phyloP scores from a whole-genome alignment of 2,329 filamentous ascomycete species.

The Trichophaea hybrida region DNA sequence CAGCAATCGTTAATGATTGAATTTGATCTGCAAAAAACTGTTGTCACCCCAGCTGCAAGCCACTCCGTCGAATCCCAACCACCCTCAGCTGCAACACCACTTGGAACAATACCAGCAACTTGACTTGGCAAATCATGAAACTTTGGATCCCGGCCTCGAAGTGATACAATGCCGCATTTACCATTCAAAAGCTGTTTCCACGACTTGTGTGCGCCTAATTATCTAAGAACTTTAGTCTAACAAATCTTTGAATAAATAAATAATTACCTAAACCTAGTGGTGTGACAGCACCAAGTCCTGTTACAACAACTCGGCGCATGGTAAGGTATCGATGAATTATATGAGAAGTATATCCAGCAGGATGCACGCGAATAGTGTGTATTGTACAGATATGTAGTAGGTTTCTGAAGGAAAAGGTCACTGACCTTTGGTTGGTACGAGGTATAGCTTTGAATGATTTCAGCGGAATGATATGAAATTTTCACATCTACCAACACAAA shows the following conservation, averaged over 20 bases:
- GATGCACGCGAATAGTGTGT: no score
- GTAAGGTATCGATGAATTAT: not conserved
- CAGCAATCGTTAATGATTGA: not conserved
- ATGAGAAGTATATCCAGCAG: no score
- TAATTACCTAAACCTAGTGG: slow-evolving; percentile 59
- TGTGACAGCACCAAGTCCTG: slow-evolving; percentile 66
- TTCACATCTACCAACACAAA: no score
- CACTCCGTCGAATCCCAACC: slow-evolving; percentile 37
- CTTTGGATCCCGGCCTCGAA: slow-evolving; percentile 43
- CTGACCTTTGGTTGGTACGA: no score
- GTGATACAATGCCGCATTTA: slow-evolving; percentile 64
- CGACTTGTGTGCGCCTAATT: slow-evolving; percentile 50
- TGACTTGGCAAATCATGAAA: slow-evolving; percentile 69
- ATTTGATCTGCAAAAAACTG: slow-evolving; percentile 29
- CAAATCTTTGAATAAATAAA: slow-evolving; percentile 7
- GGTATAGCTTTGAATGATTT: no score
- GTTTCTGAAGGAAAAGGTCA: no score
- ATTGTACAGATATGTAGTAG: no score
- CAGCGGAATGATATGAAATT: no score
- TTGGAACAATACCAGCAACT: slow-evolving; percentile 69
- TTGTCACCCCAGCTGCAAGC: slow-evolving; percentile 30
- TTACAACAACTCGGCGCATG: slow-evolving; percentile 66
- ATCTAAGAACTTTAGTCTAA: not conserved
- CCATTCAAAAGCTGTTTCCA: slow-evolving; percentile 72
- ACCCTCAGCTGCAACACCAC: slow-evolving; percentile 34